phyloP scores from a whole-genome alignment of 2,329 filamentous ascomycete genomes.

The Colletotrichum camelliae region DNA sequence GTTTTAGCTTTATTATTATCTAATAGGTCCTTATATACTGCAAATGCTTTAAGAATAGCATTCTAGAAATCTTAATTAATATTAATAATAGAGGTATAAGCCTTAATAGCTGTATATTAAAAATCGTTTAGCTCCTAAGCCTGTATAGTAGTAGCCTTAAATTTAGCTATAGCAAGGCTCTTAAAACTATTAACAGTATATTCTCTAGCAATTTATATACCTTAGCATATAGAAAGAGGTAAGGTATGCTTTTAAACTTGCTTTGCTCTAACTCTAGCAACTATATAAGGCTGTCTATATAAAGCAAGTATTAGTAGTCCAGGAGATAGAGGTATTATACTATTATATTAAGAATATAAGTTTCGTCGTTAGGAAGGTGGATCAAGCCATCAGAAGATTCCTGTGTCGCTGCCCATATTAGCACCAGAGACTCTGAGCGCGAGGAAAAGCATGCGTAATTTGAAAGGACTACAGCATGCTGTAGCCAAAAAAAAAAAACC shows the following conservation, averaged over 20 bases:
- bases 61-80: neutral
- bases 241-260: neutral
- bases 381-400: too few relatives aligned
- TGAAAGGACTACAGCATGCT: too few relatives aligned
- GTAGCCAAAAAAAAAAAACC: too few relatives aligned
- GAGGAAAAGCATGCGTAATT: too few relatives aligned
- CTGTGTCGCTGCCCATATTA: too few relatives aligned
- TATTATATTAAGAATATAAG: neutral
- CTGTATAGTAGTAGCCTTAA: neutral
- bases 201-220: neutral
- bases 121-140: neutral
- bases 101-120: neutral
- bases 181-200: too few relatives aligned
- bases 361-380: neutral
- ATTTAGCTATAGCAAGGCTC: neutral
- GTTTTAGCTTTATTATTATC: neutral
- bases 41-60: neutral
- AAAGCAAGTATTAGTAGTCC: neutral
- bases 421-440: too few relatives aligned
- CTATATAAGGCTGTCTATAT: neutral
- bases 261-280: neutral
- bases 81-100: neutral
- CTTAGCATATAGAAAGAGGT: neutral
- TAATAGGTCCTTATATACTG: neutral
- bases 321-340: neutral